These are phyloP conservation scores for Dioszegia aurantiaca DNA, from an alignment of 768 basidiomycete species.

Conservation along the genomic window DNA sequence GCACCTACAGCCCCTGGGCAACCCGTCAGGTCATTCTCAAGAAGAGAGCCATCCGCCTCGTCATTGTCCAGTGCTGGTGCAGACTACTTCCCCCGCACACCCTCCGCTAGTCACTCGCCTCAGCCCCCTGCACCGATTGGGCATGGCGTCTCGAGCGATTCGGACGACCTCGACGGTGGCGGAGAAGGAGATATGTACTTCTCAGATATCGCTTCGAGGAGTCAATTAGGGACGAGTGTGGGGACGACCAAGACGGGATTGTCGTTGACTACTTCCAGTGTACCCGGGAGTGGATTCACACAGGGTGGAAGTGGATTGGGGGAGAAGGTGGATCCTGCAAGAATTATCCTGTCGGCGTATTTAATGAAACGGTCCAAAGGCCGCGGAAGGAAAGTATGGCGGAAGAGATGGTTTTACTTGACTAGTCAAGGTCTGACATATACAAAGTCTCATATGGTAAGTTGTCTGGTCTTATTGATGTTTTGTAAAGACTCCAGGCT, in stretches of 20 bases:
- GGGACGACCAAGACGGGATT: conserved; percentile 8
- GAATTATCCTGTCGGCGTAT: conserved; percentile 81
- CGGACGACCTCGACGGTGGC: conserved; percentile 18
- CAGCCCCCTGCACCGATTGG: neutral
- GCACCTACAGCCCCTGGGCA: neutral
- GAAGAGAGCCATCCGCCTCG: conserved; percentile 35
- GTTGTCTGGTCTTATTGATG: conserved; percentile 49
- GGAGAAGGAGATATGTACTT: conserved; percentile 32
- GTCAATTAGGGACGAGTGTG: conserved; percentile 14
- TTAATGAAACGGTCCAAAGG: conserved; percentile 82
- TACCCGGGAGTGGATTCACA: conserved; percentile 11
- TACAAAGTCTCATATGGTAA: conserved; percentile 90
- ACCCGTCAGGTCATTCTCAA: neutral
- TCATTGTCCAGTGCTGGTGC: conserved; percentile 14
- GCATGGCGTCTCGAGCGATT: conserved; percentile 1
- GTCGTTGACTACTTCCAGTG: neutral
- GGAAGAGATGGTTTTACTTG: conserved; percentile 96
- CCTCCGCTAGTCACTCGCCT: neutral
- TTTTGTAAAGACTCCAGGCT: no score
- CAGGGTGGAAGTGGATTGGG: conserved; percentile 16
- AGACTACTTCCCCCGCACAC: conserved; percentile 14
- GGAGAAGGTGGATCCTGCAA: conserved; percentile 62
- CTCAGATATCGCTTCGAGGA: conserved; percentile 19
- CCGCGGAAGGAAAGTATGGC: conserved; percentile 86
- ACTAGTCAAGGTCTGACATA: conserved; percentile 83